Base-by-base conservation (phyloP, 495 filamentous ascomycete genomes). In the Achaetomiella virescens region DNA sequence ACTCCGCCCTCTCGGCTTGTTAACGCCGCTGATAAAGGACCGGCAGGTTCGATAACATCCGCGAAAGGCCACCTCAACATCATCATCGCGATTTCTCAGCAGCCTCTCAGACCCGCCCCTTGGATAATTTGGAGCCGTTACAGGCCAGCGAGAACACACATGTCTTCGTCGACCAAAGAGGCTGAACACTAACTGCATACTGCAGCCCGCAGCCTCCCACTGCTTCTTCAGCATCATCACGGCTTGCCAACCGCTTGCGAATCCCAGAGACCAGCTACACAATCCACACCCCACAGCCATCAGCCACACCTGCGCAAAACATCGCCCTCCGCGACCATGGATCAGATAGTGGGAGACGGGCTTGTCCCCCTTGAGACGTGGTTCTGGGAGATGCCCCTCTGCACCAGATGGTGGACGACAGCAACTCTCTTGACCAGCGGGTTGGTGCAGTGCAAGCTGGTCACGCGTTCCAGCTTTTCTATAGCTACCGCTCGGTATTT, bases 361-460 rank as follows among this genome's bases (percentile, higher is more conserved):
- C 84, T 87, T 57, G 88, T 93, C 62, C 92, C 90, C 22, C 80
- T 97, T 8, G 91, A 96, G 72, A 87, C 91, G 66, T 97, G 93
- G 92, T 96, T 96, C 74, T 96, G 86, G 72, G 92, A 97, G 72
- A 96, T 97, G 86, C 93, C 95, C 2, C 84, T 91, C 21, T 93
- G 91, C 65, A 97, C 95, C 24, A 76, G 93, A 45, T 92, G 86
- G 82, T 98, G 93, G 93, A 98, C 95, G 14, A 91, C 88, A 6
- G 91, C 91, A 37, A 95, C 90, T 0, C 85, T 97, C 15, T 76
- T 86, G 44, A 92, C 85, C n/a, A 91, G 89, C 62, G 84, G 90
- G 4, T 77, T 97, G 49, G 90, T 97, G 5, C 95, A 98, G 68
- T 97, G 91, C 72, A 80, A 91, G 64, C 83, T 97, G 65, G 72